These are phyloP conservation scores for Lachnellula occidentalis DNA, from an alignment of 2,329 filamentous ascomycete species.

Conservation along the genomic window DNA sequence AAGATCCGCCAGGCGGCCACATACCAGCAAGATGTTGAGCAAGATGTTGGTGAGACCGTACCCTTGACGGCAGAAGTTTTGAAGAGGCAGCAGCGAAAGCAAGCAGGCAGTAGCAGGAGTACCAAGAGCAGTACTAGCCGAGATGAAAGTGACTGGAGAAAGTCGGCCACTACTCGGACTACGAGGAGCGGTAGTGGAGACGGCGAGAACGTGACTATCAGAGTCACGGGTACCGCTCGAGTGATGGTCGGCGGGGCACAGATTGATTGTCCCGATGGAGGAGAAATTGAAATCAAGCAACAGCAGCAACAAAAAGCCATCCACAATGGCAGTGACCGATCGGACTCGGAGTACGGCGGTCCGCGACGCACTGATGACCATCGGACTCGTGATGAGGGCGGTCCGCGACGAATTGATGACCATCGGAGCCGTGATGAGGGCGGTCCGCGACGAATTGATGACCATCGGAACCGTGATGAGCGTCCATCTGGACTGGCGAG, in stretches of 20 bases:
- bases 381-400: conserved; percentile 19
- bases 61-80: conserved; percentile 53
- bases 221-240: conserved; percentile 50
- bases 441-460: conserved; percentile 23
- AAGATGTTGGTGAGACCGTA: conserved; percentile 43
- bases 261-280: conserved; percentile 53
- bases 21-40: conserved; percentile 52
- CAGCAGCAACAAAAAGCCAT: conserved; percentile 34
- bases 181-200: conserved; percentile 43
- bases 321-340: conserved; percentile 45
- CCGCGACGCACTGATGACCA: conserved; percentile 20
- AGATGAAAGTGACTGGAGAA: conserved; percentile 58
- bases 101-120: conserved; percentile 45
- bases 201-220: conserved; percentile 57
- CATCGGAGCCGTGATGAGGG: conserved; percentile 19
- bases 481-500: conserved; percentile 17
- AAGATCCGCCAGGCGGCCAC: conserved; percentile 40
- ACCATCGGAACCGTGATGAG: conserved; percentile 20
- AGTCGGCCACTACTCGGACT: conserved; percentile 56
- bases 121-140: conserved; percentile 54
- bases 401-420: conserved; percentile 23
- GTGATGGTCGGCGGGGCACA: conserved; percentile 52
- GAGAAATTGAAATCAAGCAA: conserved; percentile 52
- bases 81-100: conserved; percentile 39
- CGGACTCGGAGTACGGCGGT: conserved; percentile 35